Conservation (phyloP, 2,329 filamentous ascomycete genomes). For the Truncatella angustata region DNA sequence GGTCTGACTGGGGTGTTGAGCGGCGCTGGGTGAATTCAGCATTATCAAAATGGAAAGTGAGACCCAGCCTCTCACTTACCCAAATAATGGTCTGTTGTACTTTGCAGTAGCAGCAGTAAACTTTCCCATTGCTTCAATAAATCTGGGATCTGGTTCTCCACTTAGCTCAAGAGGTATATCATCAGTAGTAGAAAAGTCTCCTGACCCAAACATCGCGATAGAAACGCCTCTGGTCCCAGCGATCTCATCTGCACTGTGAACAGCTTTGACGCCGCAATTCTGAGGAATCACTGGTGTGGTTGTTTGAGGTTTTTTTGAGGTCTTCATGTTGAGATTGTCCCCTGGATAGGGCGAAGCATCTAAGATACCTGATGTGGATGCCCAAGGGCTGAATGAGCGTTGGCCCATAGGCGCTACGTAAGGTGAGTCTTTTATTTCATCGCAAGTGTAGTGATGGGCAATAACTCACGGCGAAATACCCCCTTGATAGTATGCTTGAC, state of each 20-base stretch:
- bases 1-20: conserved; percentile 45
- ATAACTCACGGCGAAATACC: conserved; percentile 18
- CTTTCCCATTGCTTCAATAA: conserved; percentile 14
- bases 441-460: not conserved
- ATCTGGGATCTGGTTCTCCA: conserved; percentile 5
- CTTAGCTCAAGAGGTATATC: conserved; percentile 12
- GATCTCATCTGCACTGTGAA: conserved; percentile 23
- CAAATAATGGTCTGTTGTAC: conserved; percentile 19
- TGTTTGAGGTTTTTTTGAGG: conserved; percentile 21
- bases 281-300: conserved; percentile 20
- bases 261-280: conserved; percentile 19
- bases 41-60: too few relatives aligned
- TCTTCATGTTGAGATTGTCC: conserved; percentile 21
- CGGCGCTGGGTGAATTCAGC: too few relatives aligned
- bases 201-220: conserved; percentile 19
- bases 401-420: conserved; percentile 14
- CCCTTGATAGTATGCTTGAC: conserved; percentile 18
- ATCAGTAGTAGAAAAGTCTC: conserved; percentile 17
- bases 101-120: conserved; percentile 10
- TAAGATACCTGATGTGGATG: conserved; percentile 19
- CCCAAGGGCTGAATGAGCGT: conserved; percentile 19
- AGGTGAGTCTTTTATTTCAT: too few relatives aligned
- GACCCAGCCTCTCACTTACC: conserved; percentile 11
- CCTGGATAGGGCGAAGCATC: conserved; percentile 17
- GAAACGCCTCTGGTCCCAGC: conserved; percentile 15